Evolutionary conservation across 2,329 filamentous ascomycete species (phyloP).

Genomic region (Ophiostoma sp.): DNA sequence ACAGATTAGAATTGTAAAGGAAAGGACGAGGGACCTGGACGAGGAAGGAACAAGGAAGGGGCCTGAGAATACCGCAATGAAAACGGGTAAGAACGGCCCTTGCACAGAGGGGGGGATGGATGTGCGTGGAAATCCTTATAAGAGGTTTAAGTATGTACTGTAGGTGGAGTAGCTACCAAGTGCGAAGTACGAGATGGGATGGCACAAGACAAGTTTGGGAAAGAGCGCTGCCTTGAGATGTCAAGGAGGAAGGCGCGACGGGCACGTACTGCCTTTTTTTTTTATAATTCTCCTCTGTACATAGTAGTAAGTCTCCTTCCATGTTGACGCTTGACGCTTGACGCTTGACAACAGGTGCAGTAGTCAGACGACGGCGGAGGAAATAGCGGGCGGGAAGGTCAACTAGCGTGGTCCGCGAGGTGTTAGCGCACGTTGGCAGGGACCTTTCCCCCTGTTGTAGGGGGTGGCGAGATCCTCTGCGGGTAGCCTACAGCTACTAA

Average conservation of each 20-base stretch:
- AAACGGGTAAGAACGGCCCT: no score
- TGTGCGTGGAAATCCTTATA: conserved; percentile 5
- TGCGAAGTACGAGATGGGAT: background rate
- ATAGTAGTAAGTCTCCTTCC: no score
- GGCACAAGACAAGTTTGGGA: background rate
- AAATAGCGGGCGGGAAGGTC: conserved; percentile 20
- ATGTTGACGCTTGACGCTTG: background rate
- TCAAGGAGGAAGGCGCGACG: background rate
- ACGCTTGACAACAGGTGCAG: background rate
- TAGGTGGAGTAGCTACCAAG: background rate
- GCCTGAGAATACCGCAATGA: background rate
- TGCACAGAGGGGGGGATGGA: background rate
- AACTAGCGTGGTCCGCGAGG: conserved; percentile 20
- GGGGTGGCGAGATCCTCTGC: background rate
- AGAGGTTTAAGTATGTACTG: background rate
- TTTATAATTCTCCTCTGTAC: background rate
- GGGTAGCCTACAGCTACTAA: background rate
- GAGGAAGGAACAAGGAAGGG: background rate
- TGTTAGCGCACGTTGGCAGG: conserved; percentile 18
- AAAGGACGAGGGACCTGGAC: conserved; percentile 2
- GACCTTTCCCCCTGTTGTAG: conserved; percentile 2
- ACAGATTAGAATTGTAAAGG: background rate
- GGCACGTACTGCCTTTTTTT: background rate
- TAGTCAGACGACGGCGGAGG: conserved; percentile 15
- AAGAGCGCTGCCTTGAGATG: background rate